These are phyloP conservation scores for Petasospora rhodanensis DNA, from an alignment of 1,139 yeast genomes.

Conservation along the genomic window DNA sequence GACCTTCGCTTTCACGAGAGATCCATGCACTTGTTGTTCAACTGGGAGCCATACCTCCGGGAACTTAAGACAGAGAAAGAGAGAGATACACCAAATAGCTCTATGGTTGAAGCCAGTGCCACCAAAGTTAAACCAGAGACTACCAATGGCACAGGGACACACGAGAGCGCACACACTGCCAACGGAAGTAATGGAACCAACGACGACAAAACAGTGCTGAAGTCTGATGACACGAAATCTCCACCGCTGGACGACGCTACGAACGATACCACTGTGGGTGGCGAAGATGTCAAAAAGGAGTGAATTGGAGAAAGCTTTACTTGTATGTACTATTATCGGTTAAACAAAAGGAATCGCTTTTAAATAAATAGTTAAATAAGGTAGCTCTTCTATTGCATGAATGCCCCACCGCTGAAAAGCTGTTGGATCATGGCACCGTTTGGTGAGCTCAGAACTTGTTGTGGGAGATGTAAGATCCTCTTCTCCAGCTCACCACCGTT, in stretches of 20 bases:
- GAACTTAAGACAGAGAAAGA: constrained; percentile 16
- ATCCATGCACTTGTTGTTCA: constrained; percentile 38
- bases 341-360: too few species aligned
- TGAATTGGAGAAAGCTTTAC: too few species aligned
- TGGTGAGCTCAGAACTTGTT: constrained; percentile 54
- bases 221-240: neutral
- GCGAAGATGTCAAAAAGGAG: too few species aligned
- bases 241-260: neutral
- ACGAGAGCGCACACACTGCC: too few species aligned
- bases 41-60: constrained; percentile 33
- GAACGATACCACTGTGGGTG: too few species aligned
- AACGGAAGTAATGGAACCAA: too few species aligned
- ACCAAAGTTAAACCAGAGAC: too few species aligned
- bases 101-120: neutral
- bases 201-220: neutral
- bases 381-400: constrained; percentile 1
- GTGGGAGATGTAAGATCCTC: constrained; percentile 49
- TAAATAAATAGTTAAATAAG: neutral
- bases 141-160: too few species aligned
- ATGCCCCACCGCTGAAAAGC: constrained; percentile 25
- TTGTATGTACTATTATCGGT: too few species aligned
- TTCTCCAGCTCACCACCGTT: constrained; percentile 50
- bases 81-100: constrained; percentile 11
- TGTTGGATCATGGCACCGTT: constrained; percentile 49
- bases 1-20: constrained; percentile 46